These are phyloP conservation scores for Ceratocystis ficicola DNA, from an alignment of 2,329 filamentous ascomycete species.

Conservation along the genomic window DNA sequence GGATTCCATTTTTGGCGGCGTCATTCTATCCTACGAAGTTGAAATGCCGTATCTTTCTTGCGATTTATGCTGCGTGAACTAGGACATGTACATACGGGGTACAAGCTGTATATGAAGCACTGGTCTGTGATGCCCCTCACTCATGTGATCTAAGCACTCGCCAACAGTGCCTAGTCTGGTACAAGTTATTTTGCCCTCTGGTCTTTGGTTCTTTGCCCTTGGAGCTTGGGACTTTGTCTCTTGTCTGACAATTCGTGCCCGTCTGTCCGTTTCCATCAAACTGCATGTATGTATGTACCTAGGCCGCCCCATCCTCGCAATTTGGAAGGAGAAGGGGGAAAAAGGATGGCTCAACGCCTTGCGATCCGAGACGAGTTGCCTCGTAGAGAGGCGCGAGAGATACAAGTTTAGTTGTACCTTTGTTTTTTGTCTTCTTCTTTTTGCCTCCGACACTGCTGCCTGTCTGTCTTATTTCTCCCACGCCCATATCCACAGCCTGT, in stretches of 20 bases:
- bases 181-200: not conserved
- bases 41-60: not conserved
- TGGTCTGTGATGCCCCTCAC: not conserved
- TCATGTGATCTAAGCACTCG: not conserved
- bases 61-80: not conserved
- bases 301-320: not conserved
- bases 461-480: not conserved
- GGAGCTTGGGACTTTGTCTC: not conserved
- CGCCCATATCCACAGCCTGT: not conserved
- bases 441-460: not conserved
- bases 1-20: not conserved
- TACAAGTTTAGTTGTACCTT: not conserved
- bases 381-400: not conserved
- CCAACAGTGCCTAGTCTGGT: not conserved
- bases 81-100: not conserved
- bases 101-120: not conserved
- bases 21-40: not conserved
- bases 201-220: not conserved
- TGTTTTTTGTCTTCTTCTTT: not conserved
- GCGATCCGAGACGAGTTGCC: not conserved
- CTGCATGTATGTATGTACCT: not conserved
- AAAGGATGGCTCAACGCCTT: not conserved
- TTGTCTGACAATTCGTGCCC: not conserved
- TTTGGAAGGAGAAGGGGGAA: not conserved
- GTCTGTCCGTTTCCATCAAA: not conserved